Evolutionary conservation across 1,284 basidiomycete genomes (phyloP), one percentile per base, ranked within the genome.

Genomic region (Earliella scabrosa): DNA sequence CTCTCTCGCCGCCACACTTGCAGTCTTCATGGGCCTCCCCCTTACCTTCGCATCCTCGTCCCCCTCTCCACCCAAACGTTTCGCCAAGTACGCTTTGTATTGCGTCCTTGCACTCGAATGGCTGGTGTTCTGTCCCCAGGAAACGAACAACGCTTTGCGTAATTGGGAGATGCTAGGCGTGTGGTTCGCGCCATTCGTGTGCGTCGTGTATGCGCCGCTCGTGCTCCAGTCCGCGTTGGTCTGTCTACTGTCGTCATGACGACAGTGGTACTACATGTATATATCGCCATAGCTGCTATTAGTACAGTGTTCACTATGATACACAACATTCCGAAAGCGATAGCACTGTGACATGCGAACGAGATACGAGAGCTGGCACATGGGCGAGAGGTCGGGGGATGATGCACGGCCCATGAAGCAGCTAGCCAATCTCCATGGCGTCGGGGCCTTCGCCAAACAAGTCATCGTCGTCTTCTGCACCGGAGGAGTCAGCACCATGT

Each of bases 181-280:
- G 29, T 92, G 90, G 90, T 87, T 90, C 64, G 83, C 85, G 18
- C 90, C 90, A 2, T 86, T 92, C 60, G 74, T 88, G 34, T 90
- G 87, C 63, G 72, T 88, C 14, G 79, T 92, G 32, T 92, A 90
- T 62, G 75, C 78, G 7, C 90, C 90, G 9, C 73, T 92, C 21
- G 76, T 88, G 45, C 70, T 90, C 58, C 90, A 92, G 71, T 85
- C 84, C 20, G 82, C 77, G 39, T 71, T 90, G 50, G 80, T 85
- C 38, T 80, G 79, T 63, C 66, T 85, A 26, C 65, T 84, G 52
- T 72, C 72, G 51, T 52, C 52, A 43, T 71, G 62, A 56, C 21
- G 29, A 2, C 14, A 13, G n/a, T 32, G 13, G 32, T 34, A 10
- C 13, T 56, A 56, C 34, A 26, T 32, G 26, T 32, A 47, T 38